A percentile compares a stretch with the other conserved stretches of the same genome.
Conservation (phyloP, 2,329 filamentous ascomycete species). For the Microdochium trichocladiopsis region DNA sequence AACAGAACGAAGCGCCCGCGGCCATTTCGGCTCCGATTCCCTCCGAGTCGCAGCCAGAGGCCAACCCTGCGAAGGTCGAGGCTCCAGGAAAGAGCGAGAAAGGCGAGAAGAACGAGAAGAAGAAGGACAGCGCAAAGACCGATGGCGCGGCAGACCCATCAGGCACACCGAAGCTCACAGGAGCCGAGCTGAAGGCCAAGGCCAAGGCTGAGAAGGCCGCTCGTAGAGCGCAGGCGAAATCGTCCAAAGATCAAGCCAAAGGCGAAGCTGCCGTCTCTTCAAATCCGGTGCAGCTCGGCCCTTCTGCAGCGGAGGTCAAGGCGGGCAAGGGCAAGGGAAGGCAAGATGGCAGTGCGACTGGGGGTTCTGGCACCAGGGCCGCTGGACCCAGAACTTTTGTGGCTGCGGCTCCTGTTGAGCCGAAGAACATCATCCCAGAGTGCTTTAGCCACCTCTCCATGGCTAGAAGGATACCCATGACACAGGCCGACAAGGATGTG, state of each 20-base stretch:
- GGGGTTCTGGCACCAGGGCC: slow-evolving; percentile 19
- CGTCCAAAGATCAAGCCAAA: slow-evolving; percentile 38
- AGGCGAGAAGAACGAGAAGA: slow-evolving; percentile 8
- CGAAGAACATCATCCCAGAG: slow-evolving; percentile 61
- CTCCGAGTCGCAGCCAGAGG: background rate
- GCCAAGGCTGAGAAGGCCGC: slow-evolving; percentile 90
- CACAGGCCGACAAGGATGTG: slow-evolving; percentile 65
- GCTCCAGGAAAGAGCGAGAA: slow-evolving; percentile 5
- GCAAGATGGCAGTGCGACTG: slow-evolving; percentile 30
- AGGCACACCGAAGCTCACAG: slow-evolving; percentile 50
- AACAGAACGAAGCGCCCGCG: background rate
- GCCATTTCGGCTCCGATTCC: background rate
- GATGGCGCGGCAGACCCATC: slow-evolving; percentile 12
- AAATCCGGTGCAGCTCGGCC: slow-evolving; percentile 25
- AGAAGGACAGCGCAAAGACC: slow-evolving; percentile 9
- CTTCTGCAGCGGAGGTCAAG: slow-evolving; percentile 33
- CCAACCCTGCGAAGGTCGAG: background rate
- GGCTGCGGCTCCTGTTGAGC: slow-evolving; percentile 34
- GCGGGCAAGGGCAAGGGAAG: slow-evolving; percentile 38
- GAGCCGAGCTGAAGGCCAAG: slow-evolving; percentile 79
- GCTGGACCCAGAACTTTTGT: slow-evolving; percentile 22
- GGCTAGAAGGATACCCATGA: slow-evolving; percentile 46
- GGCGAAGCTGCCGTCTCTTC: slow-evolving; percentile 23
- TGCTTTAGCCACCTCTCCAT: slow-evolving; percentile 80
- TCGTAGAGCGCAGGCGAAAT: slow-evolving; percentile 66